Evolutionary conservation across 2,329 filamentous ascomycete species (phyloP).

Genomic region (Ophiostoma ips): DNA sequence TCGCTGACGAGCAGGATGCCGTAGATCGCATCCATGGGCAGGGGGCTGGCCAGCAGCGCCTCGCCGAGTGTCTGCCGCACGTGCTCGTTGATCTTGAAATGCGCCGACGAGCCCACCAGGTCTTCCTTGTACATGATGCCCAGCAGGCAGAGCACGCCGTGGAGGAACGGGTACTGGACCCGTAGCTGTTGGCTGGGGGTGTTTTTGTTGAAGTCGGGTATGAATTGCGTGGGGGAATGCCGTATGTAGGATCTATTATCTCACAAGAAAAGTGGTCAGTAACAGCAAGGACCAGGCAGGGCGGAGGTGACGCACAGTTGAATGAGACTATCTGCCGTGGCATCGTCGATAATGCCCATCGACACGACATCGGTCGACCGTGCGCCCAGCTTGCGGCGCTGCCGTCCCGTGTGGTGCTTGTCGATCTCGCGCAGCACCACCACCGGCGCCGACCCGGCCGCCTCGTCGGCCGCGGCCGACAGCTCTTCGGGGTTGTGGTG

Average conservation of each 20-base stretch:
- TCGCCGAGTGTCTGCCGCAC: not conserved
- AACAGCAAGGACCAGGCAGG: too few species aligned
- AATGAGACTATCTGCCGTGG: not conserved
- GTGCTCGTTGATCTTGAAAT: not conserved
- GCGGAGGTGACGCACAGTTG: not conserved
- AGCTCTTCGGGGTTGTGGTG: not conserved
- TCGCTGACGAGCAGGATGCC: not conserved
- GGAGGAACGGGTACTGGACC: not conserved
- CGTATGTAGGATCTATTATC: not conserved
- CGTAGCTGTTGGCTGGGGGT: not conserved
- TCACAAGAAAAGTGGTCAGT: not conserved
- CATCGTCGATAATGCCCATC: not conserved
- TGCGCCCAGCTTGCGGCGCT: not conserved
- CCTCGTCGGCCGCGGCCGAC: not conserved
- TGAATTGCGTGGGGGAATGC: not conserved
- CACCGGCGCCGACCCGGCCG: not conserved
- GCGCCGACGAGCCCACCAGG: not conserved
- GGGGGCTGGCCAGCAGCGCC: not conserved
- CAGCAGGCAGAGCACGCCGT: not conserved
- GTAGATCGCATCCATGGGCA: not conserved
- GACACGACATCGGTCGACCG: not conserved
- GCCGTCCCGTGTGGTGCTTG: not conserved
- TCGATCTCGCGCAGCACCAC: not conserved
- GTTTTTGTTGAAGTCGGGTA: not conserved
- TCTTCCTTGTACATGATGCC: not conserved